Evolutionary conservation across 2,329 filamentous ascomycete genomes (phyloP).

Genomic region (Dothideomycetidae sp.): DNA sequence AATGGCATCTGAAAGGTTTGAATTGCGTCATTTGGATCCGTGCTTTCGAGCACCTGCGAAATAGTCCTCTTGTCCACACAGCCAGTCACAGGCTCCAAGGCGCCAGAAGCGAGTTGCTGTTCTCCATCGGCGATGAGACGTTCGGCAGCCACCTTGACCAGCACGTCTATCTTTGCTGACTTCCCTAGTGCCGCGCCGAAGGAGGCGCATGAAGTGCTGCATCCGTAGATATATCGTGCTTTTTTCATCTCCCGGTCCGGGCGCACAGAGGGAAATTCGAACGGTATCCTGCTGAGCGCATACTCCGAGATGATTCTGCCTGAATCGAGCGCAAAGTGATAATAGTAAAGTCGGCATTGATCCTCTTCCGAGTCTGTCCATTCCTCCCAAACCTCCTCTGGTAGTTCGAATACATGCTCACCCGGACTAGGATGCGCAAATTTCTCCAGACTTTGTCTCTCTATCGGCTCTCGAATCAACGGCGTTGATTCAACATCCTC

Average conservation of each 20-base stretch:
- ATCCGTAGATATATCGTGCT: slow-evolving; percentile 52
- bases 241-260: slow-evolving; percentile 41
- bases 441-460: background rate
- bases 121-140: slow-evolving; percentile 41
- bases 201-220: slow-evolving; percentile 42
- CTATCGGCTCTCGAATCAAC: slow-evolving; percentile 1
- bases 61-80: slow-evolving; percentile 47
- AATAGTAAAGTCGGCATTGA: slow-evolving; percentile 57
- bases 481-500: slow-evolving; percentile 12
- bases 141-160: slow-evolving; percentile 47
- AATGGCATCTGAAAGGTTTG: slow-evolving; percentile 46
- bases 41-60: slow-evolving; percentile 35
- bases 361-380: slow-evolving; percentile 36
- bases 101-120: slow-evolving; percentile 16
- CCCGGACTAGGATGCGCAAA: slow-evolving; percentile 1
- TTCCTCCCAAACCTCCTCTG: slow-evolving; percentile 7
- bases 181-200: slow-evolving; percentile 49
- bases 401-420: slow-evolving; percentile 5
- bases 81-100: slow-evolving; percentile 37
- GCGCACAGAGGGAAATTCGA: slow-evolving; percentile 52
- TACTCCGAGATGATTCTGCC: slow-evolving; percentile 45
- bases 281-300: slow-evolving; percentile 48
- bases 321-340: slow-evolving; percentile 40
- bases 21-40: slow-evolving; percentile 38
- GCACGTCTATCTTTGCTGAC: slow-evolving; percentile 50